Conservation (phyloP, 768 basidiomycete genomes). For the Neoboletus magnificus region DNA sequence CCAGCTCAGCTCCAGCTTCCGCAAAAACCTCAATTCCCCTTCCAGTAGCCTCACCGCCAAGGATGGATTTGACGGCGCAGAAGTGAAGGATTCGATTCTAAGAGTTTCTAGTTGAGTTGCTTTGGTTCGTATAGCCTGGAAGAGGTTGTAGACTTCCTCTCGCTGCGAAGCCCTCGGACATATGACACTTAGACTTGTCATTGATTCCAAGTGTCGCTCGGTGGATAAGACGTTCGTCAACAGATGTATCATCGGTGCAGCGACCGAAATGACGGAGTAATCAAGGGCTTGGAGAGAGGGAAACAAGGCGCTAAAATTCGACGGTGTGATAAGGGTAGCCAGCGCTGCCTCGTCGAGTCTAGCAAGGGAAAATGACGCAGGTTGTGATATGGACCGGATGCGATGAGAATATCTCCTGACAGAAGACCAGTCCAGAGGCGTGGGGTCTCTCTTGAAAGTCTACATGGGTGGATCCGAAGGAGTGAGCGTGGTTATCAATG, state of each 20-base stretch:
- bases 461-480: neutral
- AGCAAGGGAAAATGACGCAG: conserved; percentile 19
- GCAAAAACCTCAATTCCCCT: conserved; percentile 20
- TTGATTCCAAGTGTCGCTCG: conserved; percentile 9
- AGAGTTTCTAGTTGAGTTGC: conserved; percentile 19
- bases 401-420: conserved; percentile 26
- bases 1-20: conserved; percentile 23
- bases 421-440: conserved; percentile 20
- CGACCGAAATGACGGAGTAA: conserved; percentile 26
- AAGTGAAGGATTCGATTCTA: conserved; percentile 22
- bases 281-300: conserved; percentile 26
- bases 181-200: conserved; percentile 23
- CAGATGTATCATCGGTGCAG: conserved; percentile 17
- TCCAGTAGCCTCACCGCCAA: conserved; percentile 16
- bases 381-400: conserved; percentile 22
- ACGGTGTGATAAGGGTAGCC: conserved; percentile 16
- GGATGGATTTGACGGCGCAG: conserved; percentile 6
- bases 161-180: conserved; percentile 21
- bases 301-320: conserved; percentile 21
- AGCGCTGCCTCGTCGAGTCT: conserved; percentile 27
- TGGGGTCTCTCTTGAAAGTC: conserved; percentile 21
- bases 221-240: conserved; percentile 20
- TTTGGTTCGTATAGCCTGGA: conserved; percentile 23
- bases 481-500: neutral
- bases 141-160: conserved; percentile 19